phyloP scores from a whole-genome alignment of 441 rosid species.

The Gossypium gossypioides region DNA sequence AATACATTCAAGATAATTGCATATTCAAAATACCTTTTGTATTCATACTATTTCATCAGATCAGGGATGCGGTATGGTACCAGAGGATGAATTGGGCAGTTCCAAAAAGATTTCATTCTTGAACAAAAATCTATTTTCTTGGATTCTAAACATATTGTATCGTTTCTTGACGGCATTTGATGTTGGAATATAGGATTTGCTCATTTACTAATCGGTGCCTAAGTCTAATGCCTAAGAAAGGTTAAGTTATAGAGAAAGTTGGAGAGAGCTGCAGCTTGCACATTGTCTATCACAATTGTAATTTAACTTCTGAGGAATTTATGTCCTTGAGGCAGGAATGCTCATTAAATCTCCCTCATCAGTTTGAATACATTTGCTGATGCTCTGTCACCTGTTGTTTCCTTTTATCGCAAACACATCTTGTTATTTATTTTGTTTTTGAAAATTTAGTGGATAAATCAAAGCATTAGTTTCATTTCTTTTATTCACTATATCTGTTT shows the following conservation, averaged over 20 bases:
- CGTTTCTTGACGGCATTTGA: background rate
- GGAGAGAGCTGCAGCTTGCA: background rate
- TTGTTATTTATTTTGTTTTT: background rate
- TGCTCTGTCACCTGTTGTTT: background rate
- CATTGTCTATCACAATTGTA: background rate
- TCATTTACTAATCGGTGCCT: background rate
- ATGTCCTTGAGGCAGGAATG: background rate
- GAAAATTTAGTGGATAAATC: background rate
- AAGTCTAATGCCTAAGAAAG: background rate
- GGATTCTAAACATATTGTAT: background rate
- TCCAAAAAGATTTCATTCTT: background rate
- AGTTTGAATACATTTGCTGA: background rate
- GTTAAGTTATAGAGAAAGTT: background rate
- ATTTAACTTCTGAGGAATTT: background rate
- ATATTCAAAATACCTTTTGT: background rate
- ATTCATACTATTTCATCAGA: background rate
- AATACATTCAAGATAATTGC: background rate
- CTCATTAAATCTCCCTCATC: background rate
- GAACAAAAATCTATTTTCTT: background rate
- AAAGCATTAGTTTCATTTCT: background rate
- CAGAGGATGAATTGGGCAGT: background rate
- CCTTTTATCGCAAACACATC: background rate
- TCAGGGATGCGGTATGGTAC: background rate
- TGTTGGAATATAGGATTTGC: constrained; percentile 2
- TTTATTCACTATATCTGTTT: background rate